These are phyloP conservation scores for Moniliella sp. DNA, from an alignment of 1,284 basidiomycete species.

Conservation along the genomic window DNA sequence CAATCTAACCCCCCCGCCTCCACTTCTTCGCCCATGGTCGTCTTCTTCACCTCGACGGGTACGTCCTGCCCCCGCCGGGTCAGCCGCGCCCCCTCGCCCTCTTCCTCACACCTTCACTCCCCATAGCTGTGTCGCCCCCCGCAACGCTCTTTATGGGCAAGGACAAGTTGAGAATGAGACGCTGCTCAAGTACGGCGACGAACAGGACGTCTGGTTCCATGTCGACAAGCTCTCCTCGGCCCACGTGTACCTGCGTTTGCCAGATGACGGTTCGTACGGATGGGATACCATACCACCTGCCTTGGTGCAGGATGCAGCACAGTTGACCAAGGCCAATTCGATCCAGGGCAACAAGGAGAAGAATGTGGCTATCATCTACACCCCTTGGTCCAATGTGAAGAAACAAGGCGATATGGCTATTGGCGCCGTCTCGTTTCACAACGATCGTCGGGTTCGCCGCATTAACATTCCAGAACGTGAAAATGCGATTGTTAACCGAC, in stretches of 20 bases:
- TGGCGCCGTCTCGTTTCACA: not conserved
- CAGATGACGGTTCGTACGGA: constrained; percentile 45
- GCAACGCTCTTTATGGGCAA: constrained; percentile 73
- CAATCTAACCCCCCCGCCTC: no score
- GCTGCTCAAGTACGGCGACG: constrained; percentile 48
- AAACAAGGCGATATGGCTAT: not conserved
- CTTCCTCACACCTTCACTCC: not conserved
- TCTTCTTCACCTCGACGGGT: constrained; percentile 42
- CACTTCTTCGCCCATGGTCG: no score
- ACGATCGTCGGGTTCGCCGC: constrained; percentile 25
- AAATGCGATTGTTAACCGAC: constrained; percentile 69
- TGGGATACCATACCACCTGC: constrained; percentile 71
- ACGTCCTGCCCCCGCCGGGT: constrained; percentile 1
- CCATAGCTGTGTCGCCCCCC: constrained; percentile 42
- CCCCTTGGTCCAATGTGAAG: constrained; percentile 40
- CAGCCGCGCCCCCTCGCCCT: constrained; percentile 1
- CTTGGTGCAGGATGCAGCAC: constrained; percentile 63
- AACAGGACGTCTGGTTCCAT: constrained; percentile 40
- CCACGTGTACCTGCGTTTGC: constrained; percentile 55
- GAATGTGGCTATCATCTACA: constrained; percentile 78
- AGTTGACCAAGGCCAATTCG: constrained; percentile 88
- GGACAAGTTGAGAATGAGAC: constrained; percentile 72
- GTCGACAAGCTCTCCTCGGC: constrained; percentile 38
- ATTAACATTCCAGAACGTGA: constrained; percentile 61
- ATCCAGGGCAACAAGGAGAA: constrained; percentile 95